Evolutionary conservation across 768 basidiomycete species (phyloP).

Genomic region (Mrakia hoshinonis): DNA sequence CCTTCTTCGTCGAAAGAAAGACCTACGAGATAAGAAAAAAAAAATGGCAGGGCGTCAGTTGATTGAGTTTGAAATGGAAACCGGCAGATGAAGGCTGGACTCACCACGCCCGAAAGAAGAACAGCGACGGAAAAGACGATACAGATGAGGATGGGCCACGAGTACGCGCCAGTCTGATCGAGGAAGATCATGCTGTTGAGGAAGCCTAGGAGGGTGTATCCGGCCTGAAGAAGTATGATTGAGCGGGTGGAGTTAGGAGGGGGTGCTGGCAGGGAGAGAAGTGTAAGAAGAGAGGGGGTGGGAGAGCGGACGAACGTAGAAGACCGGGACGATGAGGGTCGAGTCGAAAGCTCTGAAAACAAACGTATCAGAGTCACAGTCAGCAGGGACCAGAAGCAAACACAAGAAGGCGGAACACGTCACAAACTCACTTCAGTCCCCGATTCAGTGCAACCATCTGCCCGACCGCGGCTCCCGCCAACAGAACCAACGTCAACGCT

Average conservation of each 20-base stretch:
- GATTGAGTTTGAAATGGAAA: neutral
- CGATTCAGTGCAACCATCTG: conserved; percentile 29
- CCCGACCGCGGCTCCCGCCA: conserved; percentile 1
- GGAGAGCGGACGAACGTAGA: conserved; percentile 7
- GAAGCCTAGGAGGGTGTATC: conserved; percentile 27
- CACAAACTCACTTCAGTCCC: conserved; percentile 23
- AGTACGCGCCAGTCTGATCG: conserved; percentile 19
- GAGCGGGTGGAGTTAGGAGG: neutral
- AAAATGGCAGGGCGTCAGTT: neutral
- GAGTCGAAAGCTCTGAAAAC: conserved; percentile 23
- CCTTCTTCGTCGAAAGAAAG: conserved; percentile 23
- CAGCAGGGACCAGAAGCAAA: neutral
- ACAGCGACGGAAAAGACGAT: conserved; percentile 12
- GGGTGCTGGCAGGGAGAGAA: neutral
- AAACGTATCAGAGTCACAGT: neutral
- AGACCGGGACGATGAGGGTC: conserved; percentile 27
- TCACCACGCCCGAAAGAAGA: conserved; percentile 23
- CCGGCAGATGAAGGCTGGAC: neutral
- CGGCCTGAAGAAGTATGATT: neutral
- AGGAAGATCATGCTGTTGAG: conserved; percentile 20
- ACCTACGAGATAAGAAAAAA: neutral
- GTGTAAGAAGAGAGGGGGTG: neutral
- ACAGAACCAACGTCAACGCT: neutral
- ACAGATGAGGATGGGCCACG: conserved; percentile 12
- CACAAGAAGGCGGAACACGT: neutral